Percentiles rank a stretch among this genome's conserved stretches.
Evolutionary conservation across 306 rosid species (phyloP).

Genomic region (Lablab purpureus): DNA sequence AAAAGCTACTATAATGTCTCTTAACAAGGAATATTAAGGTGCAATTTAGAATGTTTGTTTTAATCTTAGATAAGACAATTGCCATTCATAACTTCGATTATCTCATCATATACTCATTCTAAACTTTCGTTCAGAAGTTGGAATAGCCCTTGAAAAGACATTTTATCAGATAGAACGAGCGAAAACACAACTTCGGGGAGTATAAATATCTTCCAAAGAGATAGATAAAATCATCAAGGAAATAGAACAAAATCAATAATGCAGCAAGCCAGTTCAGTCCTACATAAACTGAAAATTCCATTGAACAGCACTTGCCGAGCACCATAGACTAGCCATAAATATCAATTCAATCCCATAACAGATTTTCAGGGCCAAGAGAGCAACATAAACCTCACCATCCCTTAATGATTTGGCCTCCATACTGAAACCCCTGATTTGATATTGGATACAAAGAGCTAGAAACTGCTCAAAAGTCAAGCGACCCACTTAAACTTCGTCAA

Average conservation of each 20-base stretch:
- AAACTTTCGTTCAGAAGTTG: neutral
- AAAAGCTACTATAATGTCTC: neutral
- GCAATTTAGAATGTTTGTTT: slow-evolving; percentile 5
- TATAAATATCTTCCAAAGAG: slow-evolving; percentile 1
- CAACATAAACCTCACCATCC: slow-evolving; percentile 2
- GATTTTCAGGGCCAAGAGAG: neutral
- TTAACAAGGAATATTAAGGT: slow-evolving; percentile 10
- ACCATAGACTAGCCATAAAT: neutral
- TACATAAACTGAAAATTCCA: neutral
- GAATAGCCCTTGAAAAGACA: slow-evolving; percentile 7
- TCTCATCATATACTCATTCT: neutral
- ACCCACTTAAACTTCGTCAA: slow-evolving; percentile 13
- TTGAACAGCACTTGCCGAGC: neutral
- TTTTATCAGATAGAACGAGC: neutral
- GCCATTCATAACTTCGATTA: slow-evolving; percentile 18
- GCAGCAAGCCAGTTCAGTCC: slow-evolving; percentile 4
- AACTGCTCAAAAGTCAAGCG: slow-evolving; percentile 19
- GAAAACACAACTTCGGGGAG: neutral
- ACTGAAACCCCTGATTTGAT: neutral
- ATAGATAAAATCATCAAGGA: neutral
- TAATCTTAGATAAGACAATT: slow-evolving; percentile 5
- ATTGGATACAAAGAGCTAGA: slow-evolving; percentile 25
- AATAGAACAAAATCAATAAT: neutral
- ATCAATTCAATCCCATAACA: slow-evolving; percentile 25
- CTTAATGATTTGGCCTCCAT: neutral